Base-by-base conservation (phyloP, 2,329 filamentous ascomycete genomes). In the Trichoderma koningiopsis region DNA sequence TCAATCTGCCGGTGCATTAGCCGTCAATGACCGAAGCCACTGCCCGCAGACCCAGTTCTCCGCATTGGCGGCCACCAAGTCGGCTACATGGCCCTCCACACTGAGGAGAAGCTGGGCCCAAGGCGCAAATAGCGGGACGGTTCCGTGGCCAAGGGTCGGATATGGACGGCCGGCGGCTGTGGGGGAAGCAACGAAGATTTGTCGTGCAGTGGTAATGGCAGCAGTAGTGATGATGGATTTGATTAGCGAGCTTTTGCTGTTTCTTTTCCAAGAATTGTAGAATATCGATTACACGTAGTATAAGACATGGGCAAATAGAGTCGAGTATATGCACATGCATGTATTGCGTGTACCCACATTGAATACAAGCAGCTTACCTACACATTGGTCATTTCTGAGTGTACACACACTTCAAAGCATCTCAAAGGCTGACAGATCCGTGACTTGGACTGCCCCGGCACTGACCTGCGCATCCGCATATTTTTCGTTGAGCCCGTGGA, bases 1-100 rank as follows among this genome's bases (percentile, higher is more conserved):
- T 33, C 57, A 49, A 53, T 68, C 63, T 68, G 66, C 66, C 66
- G 66, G 59, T 37, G 52, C 40, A 68, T 63, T 68, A 68, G 66
- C 66, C 66, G 66, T 68, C 58, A 62, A 62, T 68, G 66, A 33
- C 66, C 66, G 66, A 68, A 57, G 13, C 52, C 58, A 68, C 58
- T 49, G 35, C 59, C 66, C 66, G 66, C 31, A 59, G 33, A 11
- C 65, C 57, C 57, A 37, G 35, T 33, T 68, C 65, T 61, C 65
- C 65, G 57, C 65, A 68, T 56, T 31, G 55, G 65, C 57, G 11
- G 24, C 14, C 29, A 58, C 37, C n/a, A 52, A 59, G n/a, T 67
- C 64, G 64, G 64, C 55, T 58, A 59, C 7, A 40, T 29, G 16
- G 40, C 40, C 16, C 16, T 19, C 40, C 40, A 4, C 16, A 58